Evolutionary conservation across 2,329 filamentous ascomycete species (phyloP), one percentile per base, ranked within the genome.

Genomic region (Colletotrichum coccodes): DNA sequence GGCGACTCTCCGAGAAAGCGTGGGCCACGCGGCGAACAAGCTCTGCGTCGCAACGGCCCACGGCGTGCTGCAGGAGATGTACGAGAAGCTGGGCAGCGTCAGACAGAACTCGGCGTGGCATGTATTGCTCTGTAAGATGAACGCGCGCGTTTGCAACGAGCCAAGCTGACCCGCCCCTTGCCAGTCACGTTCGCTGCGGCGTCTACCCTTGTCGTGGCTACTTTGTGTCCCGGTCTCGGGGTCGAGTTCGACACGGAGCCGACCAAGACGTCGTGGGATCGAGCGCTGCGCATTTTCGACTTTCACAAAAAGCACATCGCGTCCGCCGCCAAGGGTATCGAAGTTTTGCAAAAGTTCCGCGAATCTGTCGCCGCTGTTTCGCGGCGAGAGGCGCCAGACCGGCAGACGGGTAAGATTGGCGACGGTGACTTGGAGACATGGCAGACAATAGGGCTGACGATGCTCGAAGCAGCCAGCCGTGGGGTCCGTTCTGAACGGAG

Each of bases 51-150:
- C 23, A 3, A 62, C 64, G 2, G 64, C 64, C 0, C 64, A 67
- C 34, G 38, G 9, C 8, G 59, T 67, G 0, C 40, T 67, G 6
- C 47, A 54, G 23, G 64, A 67, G 11, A 28, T 62, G 32, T 36
- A 62, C 34, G 57, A 62, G 1, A 62, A 57, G 40, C 42, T 67
- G 4, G 44, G 64, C 0, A 67, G 64, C 28, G 49, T 56, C 3
- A 59, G 59, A 7, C 57, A 67, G 30, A 67, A 49, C 8, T 67
- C 64, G 0, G 38, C 58, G 8, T 67, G 64, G 64, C 64, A 62
- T 3, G 58, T 62, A 0, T 36, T 62, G 11, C 44, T 67, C 1
- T 67, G 64, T 67, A 42, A 61, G 47, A 11, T 8, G 11, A 3
- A 0, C 28, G 59, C 11, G 47, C 6, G 9, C 3, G 1, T 23